phyloP scores from a whole-genome alignment of 2,329 filamentous ascomycete species.

The Fusarium sacchari region DNA sequence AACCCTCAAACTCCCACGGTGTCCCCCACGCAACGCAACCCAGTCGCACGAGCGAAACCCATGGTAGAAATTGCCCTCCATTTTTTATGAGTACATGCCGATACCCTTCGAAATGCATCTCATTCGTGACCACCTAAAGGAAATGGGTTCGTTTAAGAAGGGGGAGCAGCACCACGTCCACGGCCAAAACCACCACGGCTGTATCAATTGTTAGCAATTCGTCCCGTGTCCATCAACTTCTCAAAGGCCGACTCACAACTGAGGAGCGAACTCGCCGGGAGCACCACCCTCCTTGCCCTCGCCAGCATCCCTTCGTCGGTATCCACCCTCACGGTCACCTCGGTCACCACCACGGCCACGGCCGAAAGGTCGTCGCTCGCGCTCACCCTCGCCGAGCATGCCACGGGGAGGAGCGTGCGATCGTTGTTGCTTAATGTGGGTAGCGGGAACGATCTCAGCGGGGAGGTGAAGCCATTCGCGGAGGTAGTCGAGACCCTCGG shows the following conservation, averaged over 20 bases:
- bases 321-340: conserved; percentile 88
- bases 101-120: conserved; percentile 56
- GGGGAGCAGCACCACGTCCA: conserved; percentile 82
- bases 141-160: conserved; percentile 64
- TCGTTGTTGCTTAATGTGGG: conserved; percentile 99
- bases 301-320: conserved; percentile 88
- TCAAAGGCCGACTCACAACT: conserved; percentile 72
- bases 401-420: conserved; percentile 97
- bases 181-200: conserved; percentile 90
- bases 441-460: conserved; percentile 98
- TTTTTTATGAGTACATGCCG: conserved; percentile 62
- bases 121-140: conserved; percentile 56
- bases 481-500: conserved; percentile 99
- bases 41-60: conserved; percentile 53
- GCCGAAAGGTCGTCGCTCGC: conserved; percentile 85
- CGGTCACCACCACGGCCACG: conserved; percentile 80
- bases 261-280: conserved; percentile 89
- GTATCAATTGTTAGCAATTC: conserved; percentile 49
- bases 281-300: conserved; percentile 92
- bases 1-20: conserved; percentile 58
- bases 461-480: conserved; percentile 99
- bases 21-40: conserved; percentile 51
- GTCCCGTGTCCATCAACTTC: background rate
- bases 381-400: conserved; percentile 91
- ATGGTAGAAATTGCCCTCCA: conserved; percentile 54